Evolutionary conservation across 345 rosid species (phyloP).

Genomic region (Gossypium rotundifolium): DNA sequence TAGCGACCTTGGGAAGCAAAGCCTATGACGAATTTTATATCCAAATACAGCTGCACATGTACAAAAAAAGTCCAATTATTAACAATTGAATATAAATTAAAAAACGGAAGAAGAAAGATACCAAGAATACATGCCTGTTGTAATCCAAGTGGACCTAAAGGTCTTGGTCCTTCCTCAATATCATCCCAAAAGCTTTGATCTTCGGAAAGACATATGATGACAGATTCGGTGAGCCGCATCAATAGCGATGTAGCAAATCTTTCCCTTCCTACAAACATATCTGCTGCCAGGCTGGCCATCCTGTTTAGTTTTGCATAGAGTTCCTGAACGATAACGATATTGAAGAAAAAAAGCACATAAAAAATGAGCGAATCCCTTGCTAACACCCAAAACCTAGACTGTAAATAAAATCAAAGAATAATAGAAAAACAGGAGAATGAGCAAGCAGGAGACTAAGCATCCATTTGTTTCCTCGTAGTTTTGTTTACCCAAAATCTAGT

Average conservation of each 20-base stretch:
- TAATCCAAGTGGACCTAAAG: conserved; percentile 85
- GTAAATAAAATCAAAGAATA: not conserved
- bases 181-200: conserved; percentile 99
- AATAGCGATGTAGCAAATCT: conserved; percentile 81
- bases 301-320: conserved; percentile 71
- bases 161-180: conserved; percentile 90
- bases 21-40: conserved; percentile 87
- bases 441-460: not conserved
- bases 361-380: not conserved
- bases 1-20: conserved; percentile 98
- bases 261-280: conserved; percentile 96
- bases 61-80: conserved; percentile 10
- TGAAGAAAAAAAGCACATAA: not conserved
- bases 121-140: conserved; percentile 52
- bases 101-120: conserved; percentile 8
- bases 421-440: not conserved
- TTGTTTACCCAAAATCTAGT: not conserved
- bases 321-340: conserved; percentile 47
- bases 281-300: conserved; percentile 83
- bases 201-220: conserved; percentile 86
- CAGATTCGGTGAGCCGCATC: conserved; percentile 97
- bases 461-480: not conserved
- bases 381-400: not conserved
- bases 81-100: not conserved
- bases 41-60: conserved; percentile 73